Base-by-base conservation (phyloP, 305 asterid genomes). In the Fraxinus angustifolia region DNA sequence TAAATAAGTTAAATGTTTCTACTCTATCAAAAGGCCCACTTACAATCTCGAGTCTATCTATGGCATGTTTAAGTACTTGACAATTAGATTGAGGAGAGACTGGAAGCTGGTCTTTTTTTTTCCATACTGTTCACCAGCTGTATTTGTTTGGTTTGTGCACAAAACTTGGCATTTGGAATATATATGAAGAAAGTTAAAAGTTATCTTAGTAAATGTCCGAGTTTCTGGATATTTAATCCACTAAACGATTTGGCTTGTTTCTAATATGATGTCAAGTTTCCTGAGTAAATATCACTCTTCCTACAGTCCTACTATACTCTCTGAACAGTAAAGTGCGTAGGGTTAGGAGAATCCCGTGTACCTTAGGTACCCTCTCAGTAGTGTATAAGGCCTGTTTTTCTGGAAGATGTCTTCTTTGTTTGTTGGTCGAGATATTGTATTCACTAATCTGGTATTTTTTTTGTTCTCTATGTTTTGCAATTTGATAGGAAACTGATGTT, bases 401-500 rank as follows among this genome's bases (percentile, higher is more conserved):
- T 23, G 30, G 48, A 62, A 53, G 72, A 58, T 65, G 45, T 50
- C 56, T 83, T 78, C 75, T 67, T 74, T 50, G 53, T 65, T 36
- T 79, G 31, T 19, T 70, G 53, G 35, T 17, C 10, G 67, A 50
- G 17, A 14, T 75, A 73, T 56, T 36, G 76, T 79, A 82, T 81
- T 79, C 48, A 30, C 35, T 79, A 78, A 82, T 80, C 31, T 42
- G 33, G 53, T 35, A 79, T 3, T 68, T 79, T 58, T n/a, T 7
- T 17, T 50, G 30, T 11, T 42, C 36, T 80, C 67, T n/a, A 14
- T 81, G 42, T 21, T 83, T 75, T 84, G n/a, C 45, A 76, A 4
- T 68, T 79, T 80, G 56, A 84, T 79, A 91, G 95, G 95, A 90
- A 88, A 88, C 84, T 76, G 99, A 93, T 88, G 80, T 84, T 86